Percentiles rank a stretch among this genome's conserved stretches.
Evolutionary conservation across 129 eudicot genomes (phyloP).

Genomic region (Lactuca sativa): DNA sequence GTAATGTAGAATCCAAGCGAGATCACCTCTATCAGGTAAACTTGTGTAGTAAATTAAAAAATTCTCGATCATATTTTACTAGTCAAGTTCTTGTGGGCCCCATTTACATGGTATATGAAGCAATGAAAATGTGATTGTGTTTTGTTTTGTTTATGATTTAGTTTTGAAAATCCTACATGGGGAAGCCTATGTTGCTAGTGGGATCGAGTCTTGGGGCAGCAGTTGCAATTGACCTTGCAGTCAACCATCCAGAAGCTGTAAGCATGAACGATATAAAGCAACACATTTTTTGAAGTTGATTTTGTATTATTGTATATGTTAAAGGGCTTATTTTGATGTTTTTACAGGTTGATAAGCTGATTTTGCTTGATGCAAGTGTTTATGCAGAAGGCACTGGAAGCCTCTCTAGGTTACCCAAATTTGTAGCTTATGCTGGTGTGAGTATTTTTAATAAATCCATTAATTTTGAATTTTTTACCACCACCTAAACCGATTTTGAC

Average conservation of each 20-base stretch:
- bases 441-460: conserved; percentile 15
- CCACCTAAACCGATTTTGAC: too few relatives aligned
- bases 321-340: background rate
- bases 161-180: conserved; percentile 84
- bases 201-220: conserved; percentile 99
- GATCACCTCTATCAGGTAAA: conserved; percentile 97
- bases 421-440: conserved; percentile 80
- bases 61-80: conserved; percentile 22
- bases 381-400: conserved; percentile 89
- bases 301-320: background rate
- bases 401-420: conserved; percentile 68
- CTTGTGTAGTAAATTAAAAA: too few relatives aligned
- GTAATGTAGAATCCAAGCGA: conserved; percentile 85
- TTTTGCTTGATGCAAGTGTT: conserved; percentile 91
- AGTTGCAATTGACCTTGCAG: conserved; percentile 81
- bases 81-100: conserved; percentile 15
- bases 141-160: conserved; percentile 28
- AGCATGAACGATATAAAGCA: conserved; percentile 27
- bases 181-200: conserved; percentile 84
- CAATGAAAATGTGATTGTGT: conserved; percentile 3
- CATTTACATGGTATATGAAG: conserved; percentile 3
- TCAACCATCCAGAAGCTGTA: conserved; percentile 87
- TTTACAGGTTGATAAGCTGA: conserved; percentile 79
- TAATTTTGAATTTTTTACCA: background rate
- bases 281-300: background rate